Conservation (phyloP, 2,329 filamentous ascomycete genomes). For the Colletotrichum endophyticum region DNA sequence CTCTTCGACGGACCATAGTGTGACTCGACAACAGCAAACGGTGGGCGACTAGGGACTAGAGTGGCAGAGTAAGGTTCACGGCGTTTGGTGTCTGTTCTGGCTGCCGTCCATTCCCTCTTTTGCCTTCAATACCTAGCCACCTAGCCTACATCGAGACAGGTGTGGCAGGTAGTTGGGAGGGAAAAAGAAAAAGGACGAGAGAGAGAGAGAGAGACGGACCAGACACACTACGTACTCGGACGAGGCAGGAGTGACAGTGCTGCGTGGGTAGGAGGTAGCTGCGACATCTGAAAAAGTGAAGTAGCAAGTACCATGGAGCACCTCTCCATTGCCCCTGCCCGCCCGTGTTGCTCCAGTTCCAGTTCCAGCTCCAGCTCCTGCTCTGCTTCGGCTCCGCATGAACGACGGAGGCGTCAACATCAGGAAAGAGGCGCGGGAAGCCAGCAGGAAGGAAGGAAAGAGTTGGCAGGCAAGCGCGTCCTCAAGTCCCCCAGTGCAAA, state of each 20-base stretch:
- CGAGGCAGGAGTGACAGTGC: background rate
- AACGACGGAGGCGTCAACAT: background rate
- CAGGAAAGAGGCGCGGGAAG: background rate
- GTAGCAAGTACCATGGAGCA: background rate
- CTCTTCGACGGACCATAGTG: background rate
- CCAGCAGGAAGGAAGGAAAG: background rate
- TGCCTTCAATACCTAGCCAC: no score
- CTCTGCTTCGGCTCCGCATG: conserved; percentile 9
- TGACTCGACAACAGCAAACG: conserved; percentile 12
- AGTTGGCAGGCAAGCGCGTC: background rate
- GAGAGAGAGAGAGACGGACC: background rate
- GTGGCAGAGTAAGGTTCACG: background rate
- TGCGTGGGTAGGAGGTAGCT: background rate
- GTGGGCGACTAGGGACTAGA: background rate
- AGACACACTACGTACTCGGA: background rate
- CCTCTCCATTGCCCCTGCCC: background rate
- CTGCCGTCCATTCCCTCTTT: background rate
- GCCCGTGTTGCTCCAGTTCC: background rate
- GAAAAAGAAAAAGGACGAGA: background rate
- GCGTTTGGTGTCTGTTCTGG: background rate
- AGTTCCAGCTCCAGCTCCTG: background rate
- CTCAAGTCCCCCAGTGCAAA: background rate
- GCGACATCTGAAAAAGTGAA: background rate
- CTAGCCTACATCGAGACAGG: background rate
- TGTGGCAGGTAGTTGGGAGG: background rate